phyloP scores from a whole-genome alignment of 257 asterid species.

The Cordia subcordata region DNA sequence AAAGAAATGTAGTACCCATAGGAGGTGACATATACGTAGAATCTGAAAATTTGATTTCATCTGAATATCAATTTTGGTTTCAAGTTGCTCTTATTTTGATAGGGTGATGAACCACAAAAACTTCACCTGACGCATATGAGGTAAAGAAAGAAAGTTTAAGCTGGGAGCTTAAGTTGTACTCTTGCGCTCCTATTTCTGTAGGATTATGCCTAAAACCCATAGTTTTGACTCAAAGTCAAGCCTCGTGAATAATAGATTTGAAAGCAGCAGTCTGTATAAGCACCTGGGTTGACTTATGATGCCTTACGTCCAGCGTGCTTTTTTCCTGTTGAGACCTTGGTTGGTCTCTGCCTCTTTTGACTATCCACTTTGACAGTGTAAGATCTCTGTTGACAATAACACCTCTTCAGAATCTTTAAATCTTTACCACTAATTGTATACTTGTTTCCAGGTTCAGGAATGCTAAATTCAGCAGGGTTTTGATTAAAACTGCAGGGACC shows the following conservation, averaged over 20 bases:
- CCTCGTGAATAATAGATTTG: neutral
- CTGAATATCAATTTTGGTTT: too few species aligned
- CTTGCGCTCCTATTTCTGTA: too few species aligned
- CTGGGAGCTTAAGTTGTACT: too few species aligned
- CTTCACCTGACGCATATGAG: too few species aligned
- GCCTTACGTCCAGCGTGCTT: slow-evolving; percentile 5
- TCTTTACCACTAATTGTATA: slow-evolving; percentile 42
- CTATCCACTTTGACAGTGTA: slow-evolving; percentile 19
- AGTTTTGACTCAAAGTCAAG: neutral
- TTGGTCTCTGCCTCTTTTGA: slow-evolving; percentile 26
- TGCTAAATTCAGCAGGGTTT: slow-evolving; percentile 72
- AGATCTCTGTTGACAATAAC: slow-evolving; percentile 6
- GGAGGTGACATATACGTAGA: too few species aligned
- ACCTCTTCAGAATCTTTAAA: slow-evolving; percentile 27
- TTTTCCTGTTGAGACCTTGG: slow-evolving; percentile 23
- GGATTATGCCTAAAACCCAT: too few species aligned
- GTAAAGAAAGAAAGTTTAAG: too few species aligned
- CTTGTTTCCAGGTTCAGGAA: slow-evolving; percentile 42
- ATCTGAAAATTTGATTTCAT: too few species aligned
- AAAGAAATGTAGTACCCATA: too few species aligned
- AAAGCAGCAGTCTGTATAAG: too few species aligned
- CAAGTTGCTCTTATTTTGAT: too few species aligned
- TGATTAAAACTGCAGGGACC: slow-evolving; percentile 27
- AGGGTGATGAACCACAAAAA: too few species aligned
- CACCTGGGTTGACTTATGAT: neutral